phyloP scores from a whole-genome alignment of 495 filamentous ascomycete species.

The Hypoxylon fragiforme region DNA sequence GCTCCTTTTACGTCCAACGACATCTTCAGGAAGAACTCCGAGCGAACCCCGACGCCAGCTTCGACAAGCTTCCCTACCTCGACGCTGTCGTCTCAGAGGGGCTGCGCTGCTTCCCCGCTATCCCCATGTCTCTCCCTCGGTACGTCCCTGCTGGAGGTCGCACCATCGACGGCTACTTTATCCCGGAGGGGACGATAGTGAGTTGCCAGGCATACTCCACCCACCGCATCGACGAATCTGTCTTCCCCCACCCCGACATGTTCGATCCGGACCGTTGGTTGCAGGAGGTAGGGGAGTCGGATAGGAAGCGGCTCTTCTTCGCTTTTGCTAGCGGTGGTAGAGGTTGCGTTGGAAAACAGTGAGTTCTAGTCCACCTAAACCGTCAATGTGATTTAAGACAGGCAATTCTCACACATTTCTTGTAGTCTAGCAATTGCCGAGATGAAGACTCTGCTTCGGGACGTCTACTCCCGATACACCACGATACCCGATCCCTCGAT shows the following conservation, averaged over 20 bases:
- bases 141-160: constrained; percentile 59
- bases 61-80: constrained; percentile 61
- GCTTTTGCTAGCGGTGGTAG: constrained; percentile 58
- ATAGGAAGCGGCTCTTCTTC: constrained; percentile 53
- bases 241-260: constrained; percentile 57
- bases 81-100: constrained; percentile 66
- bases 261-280: constrained; percentile 71
- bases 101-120: constrained; percentile 61
- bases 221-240: constrained; percentile 53
- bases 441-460: constrained; percentile 63
- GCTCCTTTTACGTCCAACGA: constrained; percentile 49
- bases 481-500: constrained; percentile 58
- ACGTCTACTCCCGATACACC: constrained; percentile 59
- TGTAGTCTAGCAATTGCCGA: constrained; percentile 64
- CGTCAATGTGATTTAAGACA: background rate
- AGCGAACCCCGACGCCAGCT: constrained; percentile 33
- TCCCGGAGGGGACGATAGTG: constrained; percentile 55
- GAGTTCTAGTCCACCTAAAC: constrained; percentile 27
- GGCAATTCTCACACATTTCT: constrained; percentile 1
- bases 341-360: constrained; percentile 62
- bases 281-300: constrained; percentile 49
- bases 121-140: constrained; percentile 68
- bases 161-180: constrained; percentile 49
- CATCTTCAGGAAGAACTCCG: constrained; percentile 53
- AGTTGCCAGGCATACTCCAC: constrained; percentile 60